A percentile compares a stretch with the other conserved stretches of the same genome.
Conservation (phyloP, 2,329 filamentous ascomycete species). For the Cadophora sp. region DNA sequence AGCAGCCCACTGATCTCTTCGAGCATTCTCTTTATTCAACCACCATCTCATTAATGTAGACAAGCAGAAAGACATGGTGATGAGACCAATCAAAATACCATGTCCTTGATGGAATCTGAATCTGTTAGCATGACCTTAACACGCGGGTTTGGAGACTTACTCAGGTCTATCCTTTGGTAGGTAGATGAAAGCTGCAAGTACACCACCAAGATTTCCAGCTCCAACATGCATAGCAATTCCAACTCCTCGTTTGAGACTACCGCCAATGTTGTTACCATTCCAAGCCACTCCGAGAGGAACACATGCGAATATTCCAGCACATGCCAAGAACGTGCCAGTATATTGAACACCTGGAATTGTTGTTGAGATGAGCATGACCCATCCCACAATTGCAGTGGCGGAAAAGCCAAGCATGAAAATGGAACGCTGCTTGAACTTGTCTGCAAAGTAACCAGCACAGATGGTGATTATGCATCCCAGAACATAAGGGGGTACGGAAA, state of each 20-base stretch:
- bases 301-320: conserved; percentile 81
- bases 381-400: conserved; percentile 75
- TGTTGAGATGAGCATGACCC: conserved; percentile 76
- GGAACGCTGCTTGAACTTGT: conserved; percentile 73
- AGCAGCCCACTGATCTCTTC: conserved; percentile 22
- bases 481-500: conserved; percentile 62
- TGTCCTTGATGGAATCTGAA: conserved; percentile 26
- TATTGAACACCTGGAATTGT: conserved; percentile 74
- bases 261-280: conserved; percentile 86
- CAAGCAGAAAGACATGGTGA: conserved; percentile 21
- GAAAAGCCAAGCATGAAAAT: conserved; percentile 71
- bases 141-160: conserved; percentile 20
- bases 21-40: conserved; percentile 18
- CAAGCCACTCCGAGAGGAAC: conserved; percentile 87
- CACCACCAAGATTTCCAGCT: conserved; percentile 88
- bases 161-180: conserved; percentile 47
- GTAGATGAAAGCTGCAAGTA: conserved; percentile 59
- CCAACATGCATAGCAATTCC: conserved; percentile 86
- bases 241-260: conserved; percentile 92
- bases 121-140: background rate
- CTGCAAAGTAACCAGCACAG: conserved; percentile 73
- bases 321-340: conserved; percentile 81
- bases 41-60: conserved; percentile 19
- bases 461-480: conserved; percentile 72
- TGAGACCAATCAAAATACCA: conserved; percentile 18